Percentiles rank a stretch among this genome's conserved stretches.
These are phyloP conservation scores for Solanum paucissectum DNA, from an alignment of 257 asterid genomes.

Conservation along the genomic window DNA sequence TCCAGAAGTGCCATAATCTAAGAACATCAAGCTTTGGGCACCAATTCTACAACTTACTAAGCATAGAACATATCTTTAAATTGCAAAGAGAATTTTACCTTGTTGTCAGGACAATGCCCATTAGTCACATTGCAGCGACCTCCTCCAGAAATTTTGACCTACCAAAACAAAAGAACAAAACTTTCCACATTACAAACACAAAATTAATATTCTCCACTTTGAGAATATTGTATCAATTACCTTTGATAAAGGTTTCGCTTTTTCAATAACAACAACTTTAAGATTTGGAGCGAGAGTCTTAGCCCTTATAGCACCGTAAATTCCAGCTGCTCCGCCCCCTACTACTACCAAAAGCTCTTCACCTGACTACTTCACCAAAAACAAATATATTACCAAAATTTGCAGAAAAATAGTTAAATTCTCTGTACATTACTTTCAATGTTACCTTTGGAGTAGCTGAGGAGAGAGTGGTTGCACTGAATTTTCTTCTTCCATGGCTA, in stretches of 20 bases:
- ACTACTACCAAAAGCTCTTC: constrained; percentile 71
- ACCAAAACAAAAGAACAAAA: constrained; percentile 7
- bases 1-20: not conserved
- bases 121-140: constrained; percentile 96
- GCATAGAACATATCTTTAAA: not conserved
- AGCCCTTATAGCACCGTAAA: constrained; percentile 90
- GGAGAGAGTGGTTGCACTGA: constrained; percentile 30
- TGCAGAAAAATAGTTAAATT: not conserved
- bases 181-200: not conserved
- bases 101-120: constrained; percentile 58
- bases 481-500: constrained; percentile 22
- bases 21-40: not conserved
- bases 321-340: constrained; percentile 97
- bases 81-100: constrained; percentile 30
- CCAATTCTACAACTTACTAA: not conserved
- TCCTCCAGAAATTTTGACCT: constrained; percentile 98
- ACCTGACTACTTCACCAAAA: constrained; percentile 25
- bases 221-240: constrained; percentile 2
- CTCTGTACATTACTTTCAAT: not conserved
- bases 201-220: not conserved
- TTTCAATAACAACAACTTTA: constrained; percentile 67
- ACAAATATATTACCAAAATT: not conserved
- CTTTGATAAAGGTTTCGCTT: constrained; percentile 85
- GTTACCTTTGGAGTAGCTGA: constrained; percentile 28
- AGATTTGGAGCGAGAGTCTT: constrained; percentile 79